Percentiles rank a stretch among this genome's conserved stretches.
phyloP scores from a whole-genome alignment of 352 stramenopile species.

The Phytophthora cryptogea region DNA sequence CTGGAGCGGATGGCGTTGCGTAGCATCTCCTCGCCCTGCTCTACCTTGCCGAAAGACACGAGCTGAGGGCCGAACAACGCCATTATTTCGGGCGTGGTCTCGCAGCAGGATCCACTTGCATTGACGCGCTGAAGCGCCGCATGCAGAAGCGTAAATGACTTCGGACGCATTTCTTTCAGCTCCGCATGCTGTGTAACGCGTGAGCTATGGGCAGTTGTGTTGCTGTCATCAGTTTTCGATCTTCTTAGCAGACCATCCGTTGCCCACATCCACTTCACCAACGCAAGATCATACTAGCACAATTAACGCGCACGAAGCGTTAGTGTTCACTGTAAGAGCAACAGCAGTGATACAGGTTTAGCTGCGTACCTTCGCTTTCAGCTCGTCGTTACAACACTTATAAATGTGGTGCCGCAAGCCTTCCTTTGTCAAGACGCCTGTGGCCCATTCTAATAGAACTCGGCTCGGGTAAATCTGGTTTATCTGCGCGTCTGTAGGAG shows the following conservation, averaged over 20 bases:
- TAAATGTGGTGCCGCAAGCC: conserved; percentile 52
- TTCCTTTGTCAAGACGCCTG: conserved; percentile 47
- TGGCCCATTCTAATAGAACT: conserved; percentile 55
- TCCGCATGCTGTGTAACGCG: conserved; percentile 27
- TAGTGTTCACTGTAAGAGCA: not conserved
- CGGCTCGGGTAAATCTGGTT: conserved; percentile 56
- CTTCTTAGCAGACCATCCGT: conserved; percentile 39
- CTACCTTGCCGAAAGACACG: conserved; percentile 36
- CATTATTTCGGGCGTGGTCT: conserved; percentile 72
- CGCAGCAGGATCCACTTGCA: conserved; percentile 51
- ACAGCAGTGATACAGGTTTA: not conserved
- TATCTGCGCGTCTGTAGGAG: conserved; percentile 16
- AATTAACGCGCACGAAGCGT: not conserved
- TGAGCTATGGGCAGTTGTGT: not conserved
- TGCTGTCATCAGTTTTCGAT: not conserved
- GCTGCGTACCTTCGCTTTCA: conserved; percentile 55
- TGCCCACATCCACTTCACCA: conserved; percentile 82
- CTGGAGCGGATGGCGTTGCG: conserved; percentile 56
- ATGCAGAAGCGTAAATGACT: conserved; percentile 47
- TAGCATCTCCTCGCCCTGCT: conserved; percentile 67
- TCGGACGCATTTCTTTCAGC: conserved; percentile 57
- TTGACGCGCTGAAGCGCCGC: conserved; percentile 51
- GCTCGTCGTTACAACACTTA: conserved; percentile 50
- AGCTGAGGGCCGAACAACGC: conserved; percentile 66
- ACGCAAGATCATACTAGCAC: conserved; percentile 62